Conservation (phyloP, 139 green algal genomes). For the Chlamydomonas asymmetrica region DNA sequence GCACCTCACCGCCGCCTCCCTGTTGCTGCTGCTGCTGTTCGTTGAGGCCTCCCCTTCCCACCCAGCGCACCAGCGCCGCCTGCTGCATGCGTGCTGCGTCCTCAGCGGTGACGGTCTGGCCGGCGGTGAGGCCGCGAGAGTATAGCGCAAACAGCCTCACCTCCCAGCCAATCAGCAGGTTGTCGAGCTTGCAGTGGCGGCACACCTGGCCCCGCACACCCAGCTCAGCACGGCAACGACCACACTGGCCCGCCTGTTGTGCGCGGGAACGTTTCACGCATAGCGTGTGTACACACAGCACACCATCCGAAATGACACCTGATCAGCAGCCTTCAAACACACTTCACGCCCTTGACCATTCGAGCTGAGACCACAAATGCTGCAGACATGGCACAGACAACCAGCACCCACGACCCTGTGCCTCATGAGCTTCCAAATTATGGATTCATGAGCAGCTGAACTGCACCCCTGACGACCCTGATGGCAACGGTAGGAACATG, state of each 20-base stretch:
- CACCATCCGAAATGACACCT: neutral
- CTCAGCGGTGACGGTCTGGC: slow-evolving; percentile 55
- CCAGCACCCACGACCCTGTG: no score
- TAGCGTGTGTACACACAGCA: neutral
- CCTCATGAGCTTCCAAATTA: no score
- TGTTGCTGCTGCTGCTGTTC: slow-evolving; percentile 31
- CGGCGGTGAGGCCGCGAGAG: slow-evolving; percentile 41
- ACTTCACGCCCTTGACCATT: no score
- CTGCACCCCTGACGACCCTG: no score
- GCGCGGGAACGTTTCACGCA: neutral
- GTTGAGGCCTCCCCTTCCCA: slow-evolving; percentile 56
- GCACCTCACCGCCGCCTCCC: neutral
- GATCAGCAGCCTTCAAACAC: no score
- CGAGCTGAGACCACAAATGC: no score
- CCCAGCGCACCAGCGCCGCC: slow-evolving; percentile 35
- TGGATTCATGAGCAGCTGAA: no score
- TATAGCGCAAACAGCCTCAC: slow-evolving; percentile 61
- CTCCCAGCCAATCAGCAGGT: slow-evolving; percentile 64
- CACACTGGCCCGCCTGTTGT: slow-evolving; percentile 51
- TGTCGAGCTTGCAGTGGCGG: slow-evolving; percentile 78
- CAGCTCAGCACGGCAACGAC: slow-evolving; percentile 59
- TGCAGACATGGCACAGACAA: no score
- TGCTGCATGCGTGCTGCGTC: slow-evolving; percentile 51
- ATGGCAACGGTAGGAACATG: no score
- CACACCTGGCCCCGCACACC: slow-evolving; percentile 58